Conservation (phyloP, 2,329 filamentous ascomycete genomes). For the Neopestalotiopsis sp. region DNA sequence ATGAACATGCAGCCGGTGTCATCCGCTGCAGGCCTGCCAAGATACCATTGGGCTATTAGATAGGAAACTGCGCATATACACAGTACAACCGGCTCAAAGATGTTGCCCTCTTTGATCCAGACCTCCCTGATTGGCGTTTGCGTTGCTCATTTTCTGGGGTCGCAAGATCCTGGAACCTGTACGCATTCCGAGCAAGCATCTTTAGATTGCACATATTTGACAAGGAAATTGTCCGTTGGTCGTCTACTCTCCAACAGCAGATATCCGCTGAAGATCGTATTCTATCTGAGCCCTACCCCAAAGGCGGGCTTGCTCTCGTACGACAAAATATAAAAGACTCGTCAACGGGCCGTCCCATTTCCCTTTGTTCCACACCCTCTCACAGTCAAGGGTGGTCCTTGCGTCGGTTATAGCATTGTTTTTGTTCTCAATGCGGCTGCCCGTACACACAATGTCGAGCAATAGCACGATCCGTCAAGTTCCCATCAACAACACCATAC, state of each 20-base stretch:
- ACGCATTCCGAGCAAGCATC: neutral
- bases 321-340: slow-evolving; percentile 37
- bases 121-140: slow-evolving; percentile 1
- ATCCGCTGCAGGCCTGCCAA: neutral
- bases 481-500: slow-evolving; percentile 39
- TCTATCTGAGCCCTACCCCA: neutral
- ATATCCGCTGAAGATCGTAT: slow-evolving; percentile 14
- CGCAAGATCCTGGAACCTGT: slow-evolving; percentile 10
- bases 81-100: neutral
- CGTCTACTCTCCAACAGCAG: neutral
- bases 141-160: neutral
- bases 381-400: slow-evolving; percentile 27
- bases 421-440: slow-evolving; percentile 31
- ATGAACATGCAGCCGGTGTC: slow-evolving; percentile 10
- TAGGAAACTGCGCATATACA: slow-evolving; percentile 7
- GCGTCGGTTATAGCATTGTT: slow-evolving; percentile 25
- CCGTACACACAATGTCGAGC: slow-evolving; percentile 37
- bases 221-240: neutral
- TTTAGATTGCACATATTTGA: slow-evolving; percentile 4
- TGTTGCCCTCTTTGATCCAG: neutral
- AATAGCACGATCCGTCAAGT: slow-evolving; percentile 33
- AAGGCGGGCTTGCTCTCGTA: slow-evolving; percentile 16
- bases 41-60: slow-evolving; percentile 9
- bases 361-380: slow-evolving; percentile 33
- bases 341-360: slow-evolving; percentile 28